Evolutionary conservation across 2,329 filamentous ascomycete species (phyloP).

Genomic region (Graphilbum fragrans): DNA sequence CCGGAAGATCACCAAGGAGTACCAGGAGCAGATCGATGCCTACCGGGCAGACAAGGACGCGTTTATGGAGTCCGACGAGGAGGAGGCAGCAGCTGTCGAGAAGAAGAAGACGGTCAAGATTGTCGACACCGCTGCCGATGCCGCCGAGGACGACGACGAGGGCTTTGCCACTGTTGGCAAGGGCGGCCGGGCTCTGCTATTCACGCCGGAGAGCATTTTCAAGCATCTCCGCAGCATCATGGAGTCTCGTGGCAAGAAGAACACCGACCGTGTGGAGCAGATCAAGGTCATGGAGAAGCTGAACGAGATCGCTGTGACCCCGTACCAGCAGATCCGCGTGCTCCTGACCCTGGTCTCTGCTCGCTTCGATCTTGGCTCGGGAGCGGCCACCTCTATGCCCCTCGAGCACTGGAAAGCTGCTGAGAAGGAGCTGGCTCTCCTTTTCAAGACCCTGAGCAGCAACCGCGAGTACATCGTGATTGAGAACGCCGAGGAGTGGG

Average conservation of each 20-base stretch:
- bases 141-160: slow-evolving; percentile 55
- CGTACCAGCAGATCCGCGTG: slow-evolving; percentile 90
- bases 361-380: slow-evolving; percentile 81
- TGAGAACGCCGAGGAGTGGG: slow-evolving; percentile 94
- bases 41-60: slow-evolving; percentile 77
- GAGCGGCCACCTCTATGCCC: slow-evolving; percentile 70
- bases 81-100: slow-evolving; percentile 42
- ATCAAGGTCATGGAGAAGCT: slow-evolving; percentile 97
- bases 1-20: slow-evolving; percentile 97
- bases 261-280: slow-evolving; percentile 89
- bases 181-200: slow-evolving; percentile 78
- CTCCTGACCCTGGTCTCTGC: slow-evolving; percentile 86
- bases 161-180: slow-evolving; percentile 84
- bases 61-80: slow-evolving; percentile 77
- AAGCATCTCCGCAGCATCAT: slow-evolving; percentile 90
- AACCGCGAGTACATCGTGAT: slow-evolving; percentile 75
- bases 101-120: slow-evolving; percentile 39
- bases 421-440: slow-evolving; percentile 68
- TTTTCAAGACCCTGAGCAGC: slow-evolving; percentile 68
- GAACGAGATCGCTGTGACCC: slow-evolving; percentile 72
- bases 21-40: slow-evolving; percentile 72
- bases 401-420: slow-evolving; percentile 96
- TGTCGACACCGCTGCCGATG: slow-evolving; percentile 31
- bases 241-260: slow-evolving; percentile 97
- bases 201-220: slow-evolving; percentile 94